Evolutionary conservation across 2,329 filamentous ascomycete genomes (phyloP), one percentile per base, ranked within the genome.

Genomic region (Clonostachys byssicola): DNA sequence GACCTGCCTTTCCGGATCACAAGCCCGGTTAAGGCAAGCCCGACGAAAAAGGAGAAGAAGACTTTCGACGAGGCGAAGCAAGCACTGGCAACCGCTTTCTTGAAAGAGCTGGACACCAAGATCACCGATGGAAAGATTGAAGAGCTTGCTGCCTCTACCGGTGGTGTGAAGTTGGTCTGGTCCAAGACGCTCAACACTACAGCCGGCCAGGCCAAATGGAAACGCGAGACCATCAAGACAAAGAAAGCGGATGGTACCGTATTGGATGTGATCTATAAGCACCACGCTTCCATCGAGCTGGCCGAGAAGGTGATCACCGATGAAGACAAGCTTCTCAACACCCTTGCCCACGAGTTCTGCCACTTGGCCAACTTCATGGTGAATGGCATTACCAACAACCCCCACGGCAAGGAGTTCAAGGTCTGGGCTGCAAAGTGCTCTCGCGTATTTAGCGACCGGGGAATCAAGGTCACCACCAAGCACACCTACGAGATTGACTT

Each of bases 281-380:
- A 80, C 54, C 83, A 92, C 62, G 90, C 89, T 10, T 82, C 76
- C 14, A 96, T 97, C 59, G 92, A 97, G 62, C 80, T 97, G 3
- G 89, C 92, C 0, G 83, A 89, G 47, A 95, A 95, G 63, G 85
- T 96, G 42, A 91, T 97, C 51, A 83, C 90, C 60, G 79, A 86
- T 58, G 81, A 88, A 54, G 67, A 86, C 49, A 82, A 89, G 4
- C 77, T 97, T 2, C 77, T 94, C 52, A 96, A 96, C 64, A 91
- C 94, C 0, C 70, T 97, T n/a, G 90, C 92, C 0, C 94, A 99
- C 63, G 94, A 99, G 59, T 97, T 94, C 71, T 97, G 94, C 64
- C 94, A 99, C 61, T 72, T 97, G 2, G 86, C 89, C 40, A 95
- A 91, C 58, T 96, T 92, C 65, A 95, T 97, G 83, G 73, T 97